Base-by-base conservation (phyloP, 1,284 basidiomycete genomes). In the Leccinum griseonigrum region DNA sequence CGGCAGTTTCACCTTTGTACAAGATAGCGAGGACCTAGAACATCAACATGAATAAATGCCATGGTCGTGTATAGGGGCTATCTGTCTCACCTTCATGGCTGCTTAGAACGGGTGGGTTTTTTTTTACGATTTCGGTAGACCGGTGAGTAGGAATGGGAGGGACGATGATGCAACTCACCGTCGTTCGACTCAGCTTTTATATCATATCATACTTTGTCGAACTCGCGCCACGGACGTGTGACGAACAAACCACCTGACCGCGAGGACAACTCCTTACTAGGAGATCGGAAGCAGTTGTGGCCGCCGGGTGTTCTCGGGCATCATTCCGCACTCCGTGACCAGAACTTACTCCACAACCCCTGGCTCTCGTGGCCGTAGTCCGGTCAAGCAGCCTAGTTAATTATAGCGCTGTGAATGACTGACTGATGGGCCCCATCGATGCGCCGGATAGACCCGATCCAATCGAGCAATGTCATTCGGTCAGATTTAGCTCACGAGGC, bases 1-100 rank as follows among this genome's bases (percentile, higher is more conserved):
- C 94, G 65, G 91, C 87, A 64, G 85, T 71, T 69, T 81, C 84
- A 72, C 91, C 90, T 66, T 85, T 81, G 80, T 93, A 92, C 60
- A 95, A 85, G 69, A 95, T 86, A 69, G 91, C 90, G 63, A 95
- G 84, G 70, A 95, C 80, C 91, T 94, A 36, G 50, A 22, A 22
- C 22, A 36, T 11, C 26, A 38, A 57, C 18, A 40, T 67, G 13
- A 65, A 56, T 22, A 29, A 51, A 43, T 14, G 29, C 28, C 32
- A 14, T 18, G n/a, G 16, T 22, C 2, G 6, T 6, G 36, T 9
- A 38, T 22, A 43, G 31, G 48, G 34, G 11, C 26, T 14, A 29
- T 56, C 13, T 22, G 38, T n/a, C 36, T 40, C 58, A 71, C 71
- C 72, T 72, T 72, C 73, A 72, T 72, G 63, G n/a, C 18, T 36